These are phyloP conservation scores for Colletotrichum somersetense DNA, from an alignment of 2,329 filamentous ascomycete species.

Conservation along the genomic window DNA sequence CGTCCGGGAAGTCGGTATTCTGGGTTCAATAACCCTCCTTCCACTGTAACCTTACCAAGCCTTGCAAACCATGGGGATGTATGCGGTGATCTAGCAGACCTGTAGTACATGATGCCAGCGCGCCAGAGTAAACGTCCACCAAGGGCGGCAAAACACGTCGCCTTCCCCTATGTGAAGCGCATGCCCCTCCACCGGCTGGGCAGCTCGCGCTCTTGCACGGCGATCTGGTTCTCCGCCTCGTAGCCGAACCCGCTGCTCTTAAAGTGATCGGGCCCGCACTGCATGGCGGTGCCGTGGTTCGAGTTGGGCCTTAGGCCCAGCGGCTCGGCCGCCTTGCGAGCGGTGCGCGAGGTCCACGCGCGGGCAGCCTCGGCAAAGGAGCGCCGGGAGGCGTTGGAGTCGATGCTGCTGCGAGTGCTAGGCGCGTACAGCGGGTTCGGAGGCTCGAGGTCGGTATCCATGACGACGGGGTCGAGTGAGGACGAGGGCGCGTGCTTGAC, in stretches of 20 bases:
- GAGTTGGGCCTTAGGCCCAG: constrained; percentile 59
- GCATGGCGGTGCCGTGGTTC: constrained; percentile 61
- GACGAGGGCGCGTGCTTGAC: constrained; percentile 45
- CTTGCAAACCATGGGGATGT: neutral
- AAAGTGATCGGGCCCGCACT: constrained; percentile 60
- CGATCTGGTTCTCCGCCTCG: constrained; percentile 27
- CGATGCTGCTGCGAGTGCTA: constrained; percentile 41
- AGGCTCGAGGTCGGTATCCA: constrained; percentile 28
- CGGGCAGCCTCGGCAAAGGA: constrained; percentile 31
- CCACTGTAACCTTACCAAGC: neutral
- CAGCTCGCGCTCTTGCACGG: constrained; percentile 33
- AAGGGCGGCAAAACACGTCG: constrained; percentile 30
- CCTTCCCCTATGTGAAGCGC: constrained; percentile 34
- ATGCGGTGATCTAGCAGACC: neutral
- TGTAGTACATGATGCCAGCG: neutral
- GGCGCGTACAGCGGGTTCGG: constrained; percentile 27
- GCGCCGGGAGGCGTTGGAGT: constrained; percentile 37
- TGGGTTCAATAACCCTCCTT: constrained; percentile 6
- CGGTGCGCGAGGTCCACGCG: constrained; percentile 33
- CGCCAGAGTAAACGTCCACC: constrained; percentile 13
- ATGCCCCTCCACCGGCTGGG: constrained; percentile 34
- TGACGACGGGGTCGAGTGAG: constrained; percentile 20
- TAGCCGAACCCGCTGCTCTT: constrained; percentile 38
- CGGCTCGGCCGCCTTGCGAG: constrained; percentile 38
- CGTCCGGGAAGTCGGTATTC: constrained; percentile 29